These are phyloP conservation scores for Metschnikowia kunwiensis DNA, from an alignment of 805 yeast genomes.

Conservation along the genomic window DNA sequence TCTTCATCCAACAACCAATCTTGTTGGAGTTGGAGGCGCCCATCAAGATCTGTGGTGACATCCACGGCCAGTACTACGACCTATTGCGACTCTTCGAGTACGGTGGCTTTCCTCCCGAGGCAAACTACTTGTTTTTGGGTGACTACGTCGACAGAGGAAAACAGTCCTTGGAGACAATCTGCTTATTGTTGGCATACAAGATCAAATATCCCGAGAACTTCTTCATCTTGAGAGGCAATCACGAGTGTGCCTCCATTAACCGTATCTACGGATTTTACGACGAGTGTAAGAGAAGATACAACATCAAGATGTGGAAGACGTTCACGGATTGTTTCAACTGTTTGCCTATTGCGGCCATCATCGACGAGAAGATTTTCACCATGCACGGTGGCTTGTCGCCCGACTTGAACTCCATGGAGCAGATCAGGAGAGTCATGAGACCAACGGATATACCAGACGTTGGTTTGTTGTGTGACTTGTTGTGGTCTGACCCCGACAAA, in stretches of 20 bases:
- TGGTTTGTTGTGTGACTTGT: conserved; percentile 90
- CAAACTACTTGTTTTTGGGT: conserved; percentile 91
- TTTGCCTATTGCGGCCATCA: conserved; percentile 96
- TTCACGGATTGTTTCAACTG: conserved; percentile 98
- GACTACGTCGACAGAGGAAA: conserved; percentile 99
- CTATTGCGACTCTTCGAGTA: conserved; percentile 92
- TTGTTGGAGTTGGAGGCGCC: conserved; percentile 95
- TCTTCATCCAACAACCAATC: conserved; percentile 96
- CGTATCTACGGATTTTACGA: conserved; percentile 98
- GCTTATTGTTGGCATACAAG: conserved; percentile 90
- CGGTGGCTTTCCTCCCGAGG: conserved; percentile 99
- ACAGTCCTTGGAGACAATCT: conserved; percentile 94
- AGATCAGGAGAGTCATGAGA: conserved; percentile 97
- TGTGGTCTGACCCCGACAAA: conserved; percentile 99
- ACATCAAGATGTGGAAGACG: conserved; percentile 97
- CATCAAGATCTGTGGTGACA: conserved; percentile 92
- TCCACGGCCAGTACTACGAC: conserved; percentile 98
- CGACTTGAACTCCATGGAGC: conserved; percentile 96
- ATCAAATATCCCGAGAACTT: conserved; percentile 98
- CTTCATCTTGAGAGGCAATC: conserved; percentile 95
- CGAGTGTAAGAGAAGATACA: conserved; percentile 97
- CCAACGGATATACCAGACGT: conserved; percentile 99
- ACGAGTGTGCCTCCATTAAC: conserved; percentile 97
- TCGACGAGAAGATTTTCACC: conserved; percentile 95
- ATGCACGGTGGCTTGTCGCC: conserved; percentile 99